Conservation (phyloP, 805 yeast genomes). For the Diddensiella santjacobensis region DNA sequence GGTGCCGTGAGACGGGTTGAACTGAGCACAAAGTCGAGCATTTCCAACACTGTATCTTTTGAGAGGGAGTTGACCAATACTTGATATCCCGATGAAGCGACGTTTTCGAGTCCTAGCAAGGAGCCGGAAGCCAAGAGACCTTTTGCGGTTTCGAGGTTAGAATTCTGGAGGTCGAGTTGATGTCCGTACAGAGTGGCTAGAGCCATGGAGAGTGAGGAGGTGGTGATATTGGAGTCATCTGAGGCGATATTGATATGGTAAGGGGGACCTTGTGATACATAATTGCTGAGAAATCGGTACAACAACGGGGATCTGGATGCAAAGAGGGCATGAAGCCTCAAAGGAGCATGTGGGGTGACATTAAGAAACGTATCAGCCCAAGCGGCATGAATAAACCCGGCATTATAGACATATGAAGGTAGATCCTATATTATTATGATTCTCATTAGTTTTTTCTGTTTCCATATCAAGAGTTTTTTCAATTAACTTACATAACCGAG, state of each 20-base stretch:
- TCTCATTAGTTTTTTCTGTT: no score
- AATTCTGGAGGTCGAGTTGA: slow-evolving; percentile 18
- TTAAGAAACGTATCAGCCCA: slow-evolving; percentile 34
- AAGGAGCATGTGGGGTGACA: slow-evolving; percentile 26
- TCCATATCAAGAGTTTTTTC: no score
- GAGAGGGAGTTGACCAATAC: slow-evolving; percentile 17
- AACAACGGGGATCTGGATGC: slow-evolving; percentile 33
- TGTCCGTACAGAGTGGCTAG: slow-evolving; percentile 34
- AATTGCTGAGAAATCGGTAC: slow-evolving; percentile 24
- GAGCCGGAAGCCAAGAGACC: slow-evolving; percentile 32
- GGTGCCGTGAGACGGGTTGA: neutral
- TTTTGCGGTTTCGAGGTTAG: slow-evolving; percentile 24
- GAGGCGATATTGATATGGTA: slow-evolving; percentile 25
- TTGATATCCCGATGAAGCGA: slow-evolving; percentile 26
- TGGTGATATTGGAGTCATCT: slow-evolving; percentile 27
- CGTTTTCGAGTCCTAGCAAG: slow-evolving; percentile 28
- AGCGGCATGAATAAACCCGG: slow-evolving; percentile 33
- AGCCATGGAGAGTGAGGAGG: slow-evolving; percentile 29
- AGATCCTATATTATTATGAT: slow-evolving; percentile 18
- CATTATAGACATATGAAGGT: slow-evolving; percentile 29
- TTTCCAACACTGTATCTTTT: slow-evolving; percentile 21
- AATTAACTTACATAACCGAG: neutral
- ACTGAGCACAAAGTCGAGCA: slow-evolving; percentile 27
- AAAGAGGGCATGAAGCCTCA: slow-evolving; percentile 33
- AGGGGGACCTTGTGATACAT: slow-evolving; percentile 28